Percentiles rank a stretch among this genome's conserved stretches.
phyloP scores from a whole-genome alignment of 805 yeast species.

The Diddensiella caesifluorescens region DNA sequence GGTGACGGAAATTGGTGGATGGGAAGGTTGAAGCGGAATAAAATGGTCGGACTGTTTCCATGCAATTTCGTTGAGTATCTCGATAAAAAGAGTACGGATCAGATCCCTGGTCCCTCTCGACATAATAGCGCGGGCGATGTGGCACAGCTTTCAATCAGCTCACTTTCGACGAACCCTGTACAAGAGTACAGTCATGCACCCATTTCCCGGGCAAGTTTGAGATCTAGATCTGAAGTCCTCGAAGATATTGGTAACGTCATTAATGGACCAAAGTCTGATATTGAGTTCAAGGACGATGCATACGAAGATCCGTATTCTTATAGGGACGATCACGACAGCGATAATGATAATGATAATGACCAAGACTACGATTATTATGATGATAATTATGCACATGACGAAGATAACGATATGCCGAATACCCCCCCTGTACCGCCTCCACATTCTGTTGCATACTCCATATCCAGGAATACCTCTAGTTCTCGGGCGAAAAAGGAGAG shows the following conservation, averaged over 20 bases:
- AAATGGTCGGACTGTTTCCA: constrained; percentile 81
- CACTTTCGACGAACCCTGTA: neutral
- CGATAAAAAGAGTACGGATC: no score
- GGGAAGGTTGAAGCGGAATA: constrained; percentile 75
- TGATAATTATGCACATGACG: constrained; percentile 10
- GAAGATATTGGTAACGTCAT: constrained; percentile 26
- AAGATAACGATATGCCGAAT: constrained; percentile 9
- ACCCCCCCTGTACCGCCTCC: constrained; percentile 35
- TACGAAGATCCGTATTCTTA: constrained; percentile 4
- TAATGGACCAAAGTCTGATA: constrained; percentile 14
- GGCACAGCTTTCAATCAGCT: neutral
- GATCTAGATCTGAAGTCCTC: constrained; percentile 27
- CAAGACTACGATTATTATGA: neutral
- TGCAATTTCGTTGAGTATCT: constrained; percentile 67
- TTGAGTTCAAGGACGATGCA: neutral
- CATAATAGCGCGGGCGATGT: constrained; percentile 2
- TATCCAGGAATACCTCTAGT: constrained; percentile 1
- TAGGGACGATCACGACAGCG: neutral
- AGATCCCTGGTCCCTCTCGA: constrained; percentile 6
- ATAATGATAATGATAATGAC: neutral
- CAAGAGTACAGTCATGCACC: neutral
- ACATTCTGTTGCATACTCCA: constrained; percentile 23
- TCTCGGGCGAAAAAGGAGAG: constrained; percentile 1
- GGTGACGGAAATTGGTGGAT: constrained; percentile 94
- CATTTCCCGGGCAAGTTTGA: constrained; percentile 3